Percentiles rank a stretch among this genome's conserved stretches.
phyloP scores from a whole-genome alignment of 805 yeast species.

The Myxozyma nipponensis region DNA sequence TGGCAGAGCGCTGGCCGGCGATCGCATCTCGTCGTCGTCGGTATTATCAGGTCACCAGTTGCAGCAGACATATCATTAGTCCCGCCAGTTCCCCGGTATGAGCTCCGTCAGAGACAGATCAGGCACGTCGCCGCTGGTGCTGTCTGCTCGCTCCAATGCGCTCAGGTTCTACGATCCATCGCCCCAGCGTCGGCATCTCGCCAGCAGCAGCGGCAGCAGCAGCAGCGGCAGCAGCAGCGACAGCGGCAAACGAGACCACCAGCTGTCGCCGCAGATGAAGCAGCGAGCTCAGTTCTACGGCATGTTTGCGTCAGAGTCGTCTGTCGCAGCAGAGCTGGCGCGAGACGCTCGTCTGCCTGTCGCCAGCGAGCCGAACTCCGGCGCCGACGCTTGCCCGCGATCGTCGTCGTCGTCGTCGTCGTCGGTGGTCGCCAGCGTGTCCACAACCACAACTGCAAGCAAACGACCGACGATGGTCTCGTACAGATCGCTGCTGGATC shows the following conservation, averaged over 20 bases:
- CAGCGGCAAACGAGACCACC: neutral
- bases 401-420: neutral
- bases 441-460: slow-evolving; percentile 2
- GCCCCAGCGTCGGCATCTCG: slow-evolving; percentile 24
- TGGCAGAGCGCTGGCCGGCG: too few relatives aligned
- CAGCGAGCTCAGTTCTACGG: slow-evolving; percentile 18
- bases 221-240: neutral
- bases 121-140: slow-evolving; percentile 26
- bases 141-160: slow-evolving; percentile 30
- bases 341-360: neutral
- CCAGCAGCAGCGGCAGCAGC: slow-evolving; percentile 12
- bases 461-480: slow-evolving; percentile 3
- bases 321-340: slow-evolving; percentile 17
- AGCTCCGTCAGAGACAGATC: neutral
- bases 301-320: slow-evolving; percentile 17
- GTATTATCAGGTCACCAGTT: too few relatives aligned
- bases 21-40: too few relatives aligned
- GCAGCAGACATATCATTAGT: too few relatives aligned
- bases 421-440: neutral
- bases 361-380: neutral
- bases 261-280: neutral
- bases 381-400: neutral
- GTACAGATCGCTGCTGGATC: slow-evolving; percentile 20
- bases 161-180: slow-evolving; percentile 28
- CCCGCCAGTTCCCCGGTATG: neutral